Evolutionary conservation across 345 rosid species (phyloP), one percentile per base, ranked within the genome.

Genomic region (Reutealis trisperma): DNA sequence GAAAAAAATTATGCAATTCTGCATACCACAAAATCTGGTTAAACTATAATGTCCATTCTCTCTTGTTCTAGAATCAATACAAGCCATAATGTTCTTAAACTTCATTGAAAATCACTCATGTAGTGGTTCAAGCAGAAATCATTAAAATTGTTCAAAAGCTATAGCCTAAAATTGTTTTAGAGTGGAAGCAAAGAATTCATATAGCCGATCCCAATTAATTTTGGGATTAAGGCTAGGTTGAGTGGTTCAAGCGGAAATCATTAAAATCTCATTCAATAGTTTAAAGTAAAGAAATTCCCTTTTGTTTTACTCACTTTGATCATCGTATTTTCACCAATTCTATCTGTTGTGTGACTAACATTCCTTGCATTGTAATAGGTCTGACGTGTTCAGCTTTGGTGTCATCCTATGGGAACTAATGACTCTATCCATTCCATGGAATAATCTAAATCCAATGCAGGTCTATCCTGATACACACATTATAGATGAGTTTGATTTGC

Each of bases 311-410:
- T 59, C 5, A 34, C 8, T 24, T 49, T 52, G 25, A 9, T 51
- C n/a, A 21, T 74, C 62, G 4, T 13, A 27, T 27, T 14, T 52
- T 30, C 21, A 13, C 51, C 32, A 27, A 16, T n/a, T 45, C 8
- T 59, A 4, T 12, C 54, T 5, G 5, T 41, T 54, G 44, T 70
- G 0, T 54, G 13, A 45, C 24, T 12, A 51, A 68, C 32, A 9
- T 62, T 54, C 37, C 30, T 73, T 70, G 44, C 67, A 42, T 34
- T 34, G 61, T 11, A 70, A 78, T 81, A 95, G 99, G 92, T 91
- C 91, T 63, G 99, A 95, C 81, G 96, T 95, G 73, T 95, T 85
- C 84, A 92, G 97, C 81, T 93, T 88, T 42, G 94, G 96, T 7
- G 94, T 93, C 30, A 86, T 95, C 57, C 76, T 95, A 21, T 93